Base-by-base conservation (phyloP, 1,139 yeast species). In the Diutina mesorugosa region DNA sequence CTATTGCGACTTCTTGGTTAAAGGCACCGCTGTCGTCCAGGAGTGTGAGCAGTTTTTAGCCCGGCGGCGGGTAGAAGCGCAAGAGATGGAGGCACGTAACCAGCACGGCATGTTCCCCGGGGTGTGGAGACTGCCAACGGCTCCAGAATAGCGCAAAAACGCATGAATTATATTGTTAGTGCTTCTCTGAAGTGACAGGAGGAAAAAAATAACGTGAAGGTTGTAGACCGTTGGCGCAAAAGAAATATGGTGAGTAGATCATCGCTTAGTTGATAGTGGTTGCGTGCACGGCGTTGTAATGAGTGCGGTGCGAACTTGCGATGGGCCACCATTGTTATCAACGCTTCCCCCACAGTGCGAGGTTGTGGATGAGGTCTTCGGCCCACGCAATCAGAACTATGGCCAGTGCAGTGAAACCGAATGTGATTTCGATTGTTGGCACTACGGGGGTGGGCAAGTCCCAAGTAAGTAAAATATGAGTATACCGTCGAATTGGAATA, bases 401-500 rank as follows among this genome's bases (percentile, higher is more conserved):
- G 53, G 28, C 45, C 8, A 16, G 21, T 9, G 28, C 35, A 29
- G 21, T 28, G 50, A 47, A 30, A 30, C 53, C 35, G 16, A 70
- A 69, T 58, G 67, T 89, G 10, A 77, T 88, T 38, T 83, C 89
- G 35, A 82, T 89, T n/a, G 88, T 89, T 7, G 99, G 99, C 0
- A 91, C 97, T 47, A 93, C 99, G 0, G 99, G 99, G 0, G 98
- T 90, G n/a, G 99, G 99, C 0, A 93, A 93, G 66, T 91, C 97
- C 0, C 89, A 90, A 64, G 78, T 83, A 64, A 67, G 82, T 64
- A 12, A 7, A n/a, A 41, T 29, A 28, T 8, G 14, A 29, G 47
- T 18, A 45, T 18, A 30, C 6, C 18, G 52, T 57, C 52, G 16
- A 14, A 26, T 51, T 16, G 26, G 30, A 45, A 29, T 46, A 47